Conservation (phyloP, 169 alveolate species). For the Theileria equi region DNA sequence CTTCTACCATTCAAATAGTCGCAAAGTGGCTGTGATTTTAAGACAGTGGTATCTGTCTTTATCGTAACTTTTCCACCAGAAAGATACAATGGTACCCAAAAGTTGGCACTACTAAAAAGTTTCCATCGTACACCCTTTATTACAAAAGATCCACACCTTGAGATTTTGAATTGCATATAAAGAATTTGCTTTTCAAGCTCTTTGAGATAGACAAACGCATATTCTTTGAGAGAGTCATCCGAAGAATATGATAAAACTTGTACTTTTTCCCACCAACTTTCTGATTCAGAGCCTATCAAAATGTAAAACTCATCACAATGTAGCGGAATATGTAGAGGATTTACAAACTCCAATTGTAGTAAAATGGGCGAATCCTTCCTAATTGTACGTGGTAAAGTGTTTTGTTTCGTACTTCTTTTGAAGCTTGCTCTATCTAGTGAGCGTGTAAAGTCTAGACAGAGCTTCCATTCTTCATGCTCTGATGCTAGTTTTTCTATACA, state of each 20-base stretch:
- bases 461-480: background rate
- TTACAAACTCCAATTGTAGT: slow-evolving; percentile 19
- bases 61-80: slow-evolving; percentile 28
- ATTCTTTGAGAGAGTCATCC: background rate
- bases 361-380: background rate
- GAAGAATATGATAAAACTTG: background rate
- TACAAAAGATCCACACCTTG: slow-evolving; percentile 9
- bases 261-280: slow-evolving; percentile 32
- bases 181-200: slow-evolving; percentile 33
- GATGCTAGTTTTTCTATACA: slow-evolving; percentile 4
- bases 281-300: slow-evolving; percentile 17
- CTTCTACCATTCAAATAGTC: background rate
- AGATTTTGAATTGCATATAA: slow-evolving; percentile 23
- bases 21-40: background rate
- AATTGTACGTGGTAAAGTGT: background rate
- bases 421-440: background rate
- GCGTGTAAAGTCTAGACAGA: slow-evolving; percentile 8
- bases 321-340: slow-evolving; percentile 45
- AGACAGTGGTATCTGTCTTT: background rate
- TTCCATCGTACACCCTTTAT: slow-evolving; percentile 54
- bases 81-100: slow-evolving; percentile 55
- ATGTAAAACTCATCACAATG: slow-evolving; percentile 52
- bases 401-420: background rate
- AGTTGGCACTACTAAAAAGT: slow-evolving; percentile 32
- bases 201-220: background rate